A percentile compares a stretch with the other conserved stretches of the same genome.
phyloP scores from a whole-genome alignment of 73 alveolate species.

The Blepharisma japonicum region DNA sequence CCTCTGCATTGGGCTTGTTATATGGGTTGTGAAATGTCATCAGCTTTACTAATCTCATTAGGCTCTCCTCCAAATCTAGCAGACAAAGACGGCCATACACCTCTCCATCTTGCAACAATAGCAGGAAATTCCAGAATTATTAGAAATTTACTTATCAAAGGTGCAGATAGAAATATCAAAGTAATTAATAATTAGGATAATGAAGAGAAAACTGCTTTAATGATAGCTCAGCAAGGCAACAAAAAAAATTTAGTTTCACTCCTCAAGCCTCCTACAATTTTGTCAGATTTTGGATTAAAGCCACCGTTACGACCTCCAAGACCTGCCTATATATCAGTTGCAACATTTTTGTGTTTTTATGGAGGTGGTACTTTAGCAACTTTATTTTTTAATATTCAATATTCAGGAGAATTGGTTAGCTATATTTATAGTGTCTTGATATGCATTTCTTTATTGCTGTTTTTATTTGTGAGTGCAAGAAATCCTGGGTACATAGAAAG shows the following conservation, averaged over 20 bases:
- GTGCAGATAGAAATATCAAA: constrained; percentile 63
- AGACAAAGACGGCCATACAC: constrained; percentile 84
- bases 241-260: not conserved
- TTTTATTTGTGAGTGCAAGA: not conserved
- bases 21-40: constrained; percentile 41
- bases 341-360: not conserved
- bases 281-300: not conserved
- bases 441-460: constrained; percentile 7
- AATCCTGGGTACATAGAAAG: constrained; percentile 27
- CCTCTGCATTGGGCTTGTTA: constrained; percentile 98
- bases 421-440: not conserved
- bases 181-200: constrained; percentile 40
- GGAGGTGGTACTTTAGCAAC: not conserved
- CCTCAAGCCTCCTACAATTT: constrained; percentile 25
- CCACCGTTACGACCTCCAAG: constrained; percentile 19
- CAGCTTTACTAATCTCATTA: constrained; percentile 66
- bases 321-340: not conserved
- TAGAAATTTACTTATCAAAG: constrained; percentile 70
- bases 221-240: constrained; percentile 46
- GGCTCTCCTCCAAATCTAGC: constrained; percentile 62
- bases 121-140: constrained; percentile 73
- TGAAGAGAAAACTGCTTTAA: constrained; percentile 59
- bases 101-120: constrained; percentile 88
- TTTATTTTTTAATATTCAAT: not conserved
- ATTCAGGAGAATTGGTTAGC: not conserved